phyloP scores from a whole-genome alignment of 2,329 filamentous ascomycete genomes.

The Claviceps capensis region DNA sequence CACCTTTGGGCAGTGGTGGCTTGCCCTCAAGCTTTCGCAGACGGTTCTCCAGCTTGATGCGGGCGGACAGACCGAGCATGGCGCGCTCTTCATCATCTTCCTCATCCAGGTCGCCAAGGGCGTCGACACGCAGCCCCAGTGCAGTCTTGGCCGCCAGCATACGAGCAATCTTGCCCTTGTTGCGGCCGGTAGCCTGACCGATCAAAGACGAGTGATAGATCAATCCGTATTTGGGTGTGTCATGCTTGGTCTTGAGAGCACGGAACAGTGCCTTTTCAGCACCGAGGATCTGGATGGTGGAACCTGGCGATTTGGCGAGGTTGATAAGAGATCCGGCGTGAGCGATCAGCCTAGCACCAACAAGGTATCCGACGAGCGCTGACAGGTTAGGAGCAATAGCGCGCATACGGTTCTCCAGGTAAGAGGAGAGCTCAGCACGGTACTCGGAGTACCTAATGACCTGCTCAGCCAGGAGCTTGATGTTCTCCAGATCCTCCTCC shows the following conservation, averaged over 20 bases:
- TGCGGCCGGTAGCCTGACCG: constrained; percentile 91
- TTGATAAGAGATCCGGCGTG: constrained; percentile 90
- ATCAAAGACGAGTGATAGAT: constrained; percentile 89
- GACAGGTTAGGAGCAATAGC: constrained; percentile 95
- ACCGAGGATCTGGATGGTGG: constrained; percentile 94
- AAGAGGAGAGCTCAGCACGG: constrained; percentile 73
- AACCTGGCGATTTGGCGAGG: constrained; percentile 87
- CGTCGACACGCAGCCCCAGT: constrained; percentile 84
- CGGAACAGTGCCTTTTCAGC: constrained; percentile 98
- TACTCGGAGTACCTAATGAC: constrained; percentile 88
- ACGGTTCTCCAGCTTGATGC: constrained; percentile 62
- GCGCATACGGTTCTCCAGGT: constrained; percentile 86
- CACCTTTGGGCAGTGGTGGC: constrained; percentile 64
- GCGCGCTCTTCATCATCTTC: constrained; percentile 84
- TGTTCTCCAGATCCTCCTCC: constrained; percentile 83
- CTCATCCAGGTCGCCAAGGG: constrained; percentile 44
- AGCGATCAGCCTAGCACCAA: constrained; percentile 87
- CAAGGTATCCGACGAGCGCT: constrained; percentile 79
- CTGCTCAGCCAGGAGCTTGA: constrained; percentile 80
- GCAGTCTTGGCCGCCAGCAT: constrained; percentile 90
- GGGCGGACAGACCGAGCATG: constrained; percentile 59
- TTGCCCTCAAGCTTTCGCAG: constrained; percentile 78
- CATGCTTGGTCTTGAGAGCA: constrained; percentile 96
- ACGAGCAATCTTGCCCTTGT: constrained; percentile 98
- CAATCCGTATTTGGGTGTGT: constrained; percentile 95